A percentile compares a stretch with the other conserved stretches of the same genome.
Conservation (phyloP, 805 yeast genomes). For the Saturnispora kantuleensis region DNA sequence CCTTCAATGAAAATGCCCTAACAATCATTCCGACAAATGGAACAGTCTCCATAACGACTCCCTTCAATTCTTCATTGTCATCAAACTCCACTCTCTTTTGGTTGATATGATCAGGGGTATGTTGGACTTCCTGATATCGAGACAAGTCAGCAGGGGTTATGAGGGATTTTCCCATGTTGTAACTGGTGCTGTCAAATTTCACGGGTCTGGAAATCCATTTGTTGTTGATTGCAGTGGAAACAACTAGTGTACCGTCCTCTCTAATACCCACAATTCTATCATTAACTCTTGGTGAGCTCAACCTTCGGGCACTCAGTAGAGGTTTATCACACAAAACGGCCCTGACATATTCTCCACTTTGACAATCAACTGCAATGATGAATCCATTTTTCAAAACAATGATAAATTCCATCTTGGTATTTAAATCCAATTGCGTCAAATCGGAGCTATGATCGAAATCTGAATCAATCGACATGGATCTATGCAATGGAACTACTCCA, state of each 20-base stretch:
- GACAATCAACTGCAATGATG: slow-evolving; percentile 39
- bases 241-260: slow-evolving; percentile 40
- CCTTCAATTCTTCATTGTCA: slow-evolving; percentile 10
- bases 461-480: slow-evolving; percentile 26
- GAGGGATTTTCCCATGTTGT: slow-evolving; percentile 33
- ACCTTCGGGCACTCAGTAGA: slow-evolving; percentile 43
- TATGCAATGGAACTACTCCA: neutral
- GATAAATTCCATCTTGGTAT: slow-evolving; percentile 36
- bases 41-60: slow-evolving; percentile 38
- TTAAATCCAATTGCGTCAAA: slow-evolving; percentile 21
- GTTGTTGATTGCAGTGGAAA: slow-evolving; percentile 57
- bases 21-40: slow-evolving; percentile 71
- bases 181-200: slow-evolving; percentile 35
- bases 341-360: slow-evolving; percentile 34
- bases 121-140: slow-evolving; percentile 9
- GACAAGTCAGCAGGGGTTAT: slow-evolving; percentile 31
- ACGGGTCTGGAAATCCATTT: slow-evolving; percentile 54
- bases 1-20: slow-evolving; percentile 42
- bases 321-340: slow-evolving; percentile 25
- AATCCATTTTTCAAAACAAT: slow-evolving; percentile 44
- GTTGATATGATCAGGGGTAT: neutral
- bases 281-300: slow-evolving; percentile 63
- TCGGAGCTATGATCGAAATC: slow-evolving; percentile 23
- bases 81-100: slow-evolving; percentile 7
- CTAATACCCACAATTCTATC: slow-evolving; percentile 56